Base-by-base conservation (phyloP, 176 grass and related monocot genomes). In the Miscanthus lutarioriparius region DNA sequence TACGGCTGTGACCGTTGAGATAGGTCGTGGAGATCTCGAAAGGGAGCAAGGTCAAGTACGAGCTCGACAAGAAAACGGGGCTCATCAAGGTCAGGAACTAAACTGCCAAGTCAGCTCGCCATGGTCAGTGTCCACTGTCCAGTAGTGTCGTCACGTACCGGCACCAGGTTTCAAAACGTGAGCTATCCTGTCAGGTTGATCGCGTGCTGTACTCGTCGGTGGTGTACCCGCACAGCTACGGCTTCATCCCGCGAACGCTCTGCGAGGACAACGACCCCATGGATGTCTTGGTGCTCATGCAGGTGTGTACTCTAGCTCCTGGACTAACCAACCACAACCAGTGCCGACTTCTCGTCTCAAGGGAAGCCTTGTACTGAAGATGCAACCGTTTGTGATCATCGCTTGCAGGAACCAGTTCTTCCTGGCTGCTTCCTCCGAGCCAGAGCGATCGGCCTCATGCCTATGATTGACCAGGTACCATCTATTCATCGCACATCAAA, bases 181-280 rank as follows among this genome's bases (percentile, higher is more conserved):
- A 13, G 2, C 26, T 58, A 4, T 16, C 30, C 37, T 70, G 26
- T 13, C 79, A 92, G 93, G 87, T 92, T 22, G 93, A 92, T 81
- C 87, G 85, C 44, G 68, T 92, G 48, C 89, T 95, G 51, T 95
- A 88, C 74, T 90, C 90, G 23, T 95, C 93, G 11, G 90, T 95
- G 35, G 93, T 95, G 32, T 92, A 95, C 65, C 93, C 93, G 19
- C 93, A 92, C 74, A 95, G 90, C 76, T 92, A 90, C 56, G 93
- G 93, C 9, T 95, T 95, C 79, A 82, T 90, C 89, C 90, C 93
- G 17, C 90, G 93, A 62, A 95, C 93, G 3, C 90, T 95, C 0
- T 92, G 93, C 72, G 93, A 95, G 76, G 93, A 90, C 84, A 95
- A 88, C 80, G 90, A 95, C 36, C 93, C 90, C 0, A 95, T 92